phyloP scores from a whole-genome alignment of 352 stramenopile species.

The Pythium dissotocum region DNA sequence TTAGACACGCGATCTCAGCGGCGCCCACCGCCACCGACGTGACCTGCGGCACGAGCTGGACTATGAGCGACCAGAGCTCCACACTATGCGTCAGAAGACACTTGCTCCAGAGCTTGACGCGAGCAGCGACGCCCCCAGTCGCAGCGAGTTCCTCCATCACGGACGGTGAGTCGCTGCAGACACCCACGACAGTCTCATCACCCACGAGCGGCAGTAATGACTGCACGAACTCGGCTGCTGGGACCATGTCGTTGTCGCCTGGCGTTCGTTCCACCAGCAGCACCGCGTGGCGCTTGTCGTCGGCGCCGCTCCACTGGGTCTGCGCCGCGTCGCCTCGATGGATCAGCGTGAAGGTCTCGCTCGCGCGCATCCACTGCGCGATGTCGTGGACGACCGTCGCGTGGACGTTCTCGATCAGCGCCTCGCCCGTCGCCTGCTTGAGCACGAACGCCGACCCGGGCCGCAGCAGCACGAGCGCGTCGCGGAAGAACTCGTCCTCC shows the following conservation, averaged over 20 bases:
- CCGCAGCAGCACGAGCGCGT: constrained; percentile 35
- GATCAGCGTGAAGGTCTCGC: constrained; percentile 35
- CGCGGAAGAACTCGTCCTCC: constrained; percentile 38
- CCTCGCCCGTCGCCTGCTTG: constrained; percentile 16
- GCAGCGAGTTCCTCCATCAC: not conserved
- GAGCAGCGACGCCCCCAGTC: not conserved
- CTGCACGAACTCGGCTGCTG: not conserved
- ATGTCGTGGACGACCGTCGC: constrained; percentile 12
- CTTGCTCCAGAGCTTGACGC: constrained; percentile 9
- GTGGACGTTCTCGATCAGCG: constrained; percentile 31
- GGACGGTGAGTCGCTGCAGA: constrained; percentile 3
- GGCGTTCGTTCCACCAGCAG: constrained; percentile 26
- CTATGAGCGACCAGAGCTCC: constrained; percentile 2
- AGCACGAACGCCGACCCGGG: constrained; percentile 22
- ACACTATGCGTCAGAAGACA: constrained; percentile 5
- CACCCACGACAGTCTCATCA: constrained; percentile 3
- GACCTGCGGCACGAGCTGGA: constrained; percentile 2
- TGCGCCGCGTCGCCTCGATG: constrained; percentile 17
- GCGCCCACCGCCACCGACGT: not conserved
- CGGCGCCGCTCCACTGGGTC: constrained; percentile 23
- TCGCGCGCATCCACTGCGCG: constrained; percentile 18
- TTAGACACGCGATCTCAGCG: constrained; percentile 3
- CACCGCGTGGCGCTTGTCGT: constrained; percentile 27
- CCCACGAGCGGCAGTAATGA: constrained; percentile 3
- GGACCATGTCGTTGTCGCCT: not conserved